Conservation (phyloP, 208 protist genomes). For the Wallacemonas rigidus region DNA sequence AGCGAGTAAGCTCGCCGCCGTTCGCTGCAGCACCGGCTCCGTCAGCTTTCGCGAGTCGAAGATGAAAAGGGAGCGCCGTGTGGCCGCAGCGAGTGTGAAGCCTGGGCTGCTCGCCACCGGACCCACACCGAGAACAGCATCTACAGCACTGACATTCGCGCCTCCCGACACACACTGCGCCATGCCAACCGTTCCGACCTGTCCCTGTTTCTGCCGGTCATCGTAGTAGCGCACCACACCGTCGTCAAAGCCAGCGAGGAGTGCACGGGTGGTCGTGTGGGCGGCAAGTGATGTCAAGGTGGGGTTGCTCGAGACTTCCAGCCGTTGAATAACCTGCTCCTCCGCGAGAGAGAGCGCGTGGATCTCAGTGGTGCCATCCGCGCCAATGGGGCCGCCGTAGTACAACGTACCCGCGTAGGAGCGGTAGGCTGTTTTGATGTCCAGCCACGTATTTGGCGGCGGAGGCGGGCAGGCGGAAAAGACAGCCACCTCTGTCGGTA, state of each 20-base stretch:
- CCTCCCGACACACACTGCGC: conserved; percentile 31
- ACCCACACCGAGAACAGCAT: conserved; percentile 41
- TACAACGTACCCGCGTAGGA: conserved; percentile 72
- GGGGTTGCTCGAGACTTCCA: conserved; percentile 73
- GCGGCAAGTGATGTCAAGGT: conserved; percentile 62
- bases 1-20: conserved; percentile 28
- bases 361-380: conserved; percentile 64
- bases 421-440: conserved; percentile 78
- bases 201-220: conserved; percentile 76
- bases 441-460: conserved; percentile 51
- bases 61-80: conserved; percentile 47
- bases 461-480: conserved; percentile 78
- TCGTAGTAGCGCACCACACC: conserved; percentile 88
- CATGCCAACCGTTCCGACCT: conserved; percentile 69
- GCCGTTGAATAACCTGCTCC: conserved; percentile 81
- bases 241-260: conserved; percentile 82
- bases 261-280: conserved; percentile 69
- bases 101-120: conserved; percentile 31
- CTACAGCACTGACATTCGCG: conserved; percentile 13
- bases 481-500: conserved; percentile 66
- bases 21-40: conserved; percentile 42
- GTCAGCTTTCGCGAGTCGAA: conserved; percentile 79
- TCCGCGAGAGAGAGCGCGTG: conserved; percentile 76
- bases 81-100: conserved; percentile 65
- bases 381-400: conserved; percentile 80